Evolutionary conservation across 441 rosid species (phyloP).

Genomic region (Populus hybrid): DNA sequence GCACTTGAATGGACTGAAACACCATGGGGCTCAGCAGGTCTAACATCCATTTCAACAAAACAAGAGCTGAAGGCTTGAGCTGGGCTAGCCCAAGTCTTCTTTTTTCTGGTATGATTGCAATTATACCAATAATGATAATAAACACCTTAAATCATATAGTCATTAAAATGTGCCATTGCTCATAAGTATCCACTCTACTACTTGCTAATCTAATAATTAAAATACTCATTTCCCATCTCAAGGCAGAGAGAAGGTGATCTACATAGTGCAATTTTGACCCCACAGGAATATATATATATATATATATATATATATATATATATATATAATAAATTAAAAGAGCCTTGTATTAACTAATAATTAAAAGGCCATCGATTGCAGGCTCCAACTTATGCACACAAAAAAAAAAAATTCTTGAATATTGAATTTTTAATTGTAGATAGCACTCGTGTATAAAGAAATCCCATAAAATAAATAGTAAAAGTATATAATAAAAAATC

Average conservation of each 20-base stretch:
- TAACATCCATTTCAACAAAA: no score
- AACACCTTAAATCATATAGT: conserved; percentile 10
- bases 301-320: no score
- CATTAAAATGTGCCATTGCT: conserved; percentile 31
- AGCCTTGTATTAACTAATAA: neutral
- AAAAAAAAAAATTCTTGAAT: no score
- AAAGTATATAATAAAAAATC: neutral
- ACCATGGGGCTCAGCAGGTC: neutral
- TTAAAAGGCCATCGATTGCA: neutral
- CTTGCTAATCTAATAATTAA: conserved; percentile 9
- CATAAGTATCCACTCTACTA: conserved; percentile 18
- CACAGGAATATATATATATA: no score
- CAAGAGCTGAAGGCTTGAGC: neutral
- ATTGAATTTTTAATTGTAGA: neutral
- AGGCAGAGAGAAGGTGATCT: neutral
- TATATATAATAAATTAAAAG: no score
- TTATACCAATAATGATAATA: conserved; percentile 2
- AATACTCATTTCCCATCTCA: neutral
- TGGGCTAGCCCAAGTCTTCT: neutral
- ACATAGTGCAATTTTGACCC: neutral
- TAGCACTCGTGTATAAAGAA: neutral
- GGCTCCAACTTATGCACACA: neutral
- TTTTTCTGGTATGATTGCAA: neutral
- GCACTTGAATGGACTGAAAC: neutral
- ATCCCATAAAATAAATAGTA: neutral